Conservation (phyloP, 192 early-diverging fungal species). For the Umbelopsis sp. region DNA sequence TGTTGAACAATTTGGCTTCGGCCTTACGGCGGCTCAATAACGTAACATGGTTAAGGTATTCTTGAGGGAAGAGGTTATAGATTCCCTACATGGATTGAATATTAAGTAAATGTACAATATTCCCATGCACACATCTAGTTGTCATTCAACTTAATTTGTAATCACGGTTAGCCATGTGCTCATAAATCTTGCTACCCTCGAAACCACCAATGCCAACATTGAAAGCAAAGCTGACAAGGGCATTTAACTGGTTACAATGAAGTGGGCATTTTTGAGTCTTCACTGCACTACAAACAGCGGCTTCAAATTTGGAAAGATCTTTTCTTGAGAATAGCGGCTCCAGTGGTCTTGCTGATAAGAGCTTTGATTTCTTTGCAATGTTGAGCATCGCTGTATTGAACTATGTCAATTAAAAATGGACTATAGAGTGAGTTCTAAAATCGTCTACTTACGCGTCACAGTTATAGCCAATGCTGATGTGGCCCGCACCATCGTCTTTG, state of each 20-base stretch:
- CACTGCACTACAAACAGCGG: background rate
- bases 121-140: too few species aligned
- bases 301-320: background rate
- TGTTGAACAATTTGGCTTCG: background rate
- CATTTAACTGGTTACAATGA: background rate
- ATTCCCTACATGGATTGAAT: background rate
- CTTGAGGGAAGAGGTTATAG: slow-evolving; percentile 5
- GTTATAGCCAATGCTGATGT: background rate
- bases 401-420: background rate
- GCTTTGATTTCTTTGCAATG: slow-evolving; percentile 1
- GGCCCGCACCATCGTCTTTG: background rate
- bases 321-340: background rate
- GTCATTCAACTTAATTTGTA: background rate
- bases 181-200: background rate
- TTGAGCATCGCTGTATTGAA: background rate
- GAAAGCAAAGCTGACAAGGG: slow-evolving; percentile 5
- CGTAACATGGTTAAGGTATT: background rate
- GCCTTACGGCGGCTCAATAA: background rate
- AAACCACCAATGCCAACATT: background rate
- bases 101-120: background rate
- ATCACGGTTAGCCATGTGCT: background rate
- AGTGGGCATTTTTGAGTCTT: slow-evolving; percentile 4
- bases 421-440: background rate
- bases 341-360: background rate
- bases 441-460: background rate